These are phyloP conservation scores for Colletotrichum sp. DNA, from an alignment of 2,329 filamentous ascomycete species.

Conservation along the genomic window DNA sequence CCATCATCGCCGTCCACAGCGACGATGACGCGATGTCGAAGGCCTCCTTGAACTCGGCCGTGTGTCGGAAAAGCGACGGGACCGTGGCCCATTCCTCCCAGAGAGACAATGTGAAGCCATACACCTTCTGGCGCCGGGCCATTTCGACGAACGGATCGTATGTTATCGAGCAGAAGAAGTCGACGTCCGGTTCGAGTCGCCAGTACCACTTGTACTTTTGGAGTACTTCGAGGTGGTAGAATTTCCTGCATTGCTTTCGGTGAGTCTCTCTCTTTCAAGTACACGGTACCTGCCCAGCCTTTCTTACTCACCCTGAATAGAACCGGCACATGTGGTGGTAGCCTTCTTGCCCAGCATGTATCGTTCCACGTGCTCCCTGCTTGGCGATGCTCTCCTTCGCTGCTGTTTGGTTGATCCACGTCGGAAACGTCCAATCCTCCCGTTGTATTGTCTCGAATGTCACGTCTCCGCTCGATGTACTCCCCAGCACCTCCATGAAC, in stretches of 20 bases:
- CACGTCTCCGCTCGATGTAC: slow-evolving; percentile 37
- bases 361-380: slow-evolving; percentile 34
- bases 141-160: slow-evolving; percentile 53
- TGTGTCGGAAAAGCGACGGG: slow-evolving; percentile 44
- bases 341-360: slow-evolving; percentile 42
- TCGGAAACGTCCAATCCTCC: slow-evolving; percentile 45
- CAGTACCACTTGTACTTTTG: slow-evolving; percentile 51
- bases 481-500: slow-evolving; percentile 41
- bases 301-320: slow-evolving; percentile 43
- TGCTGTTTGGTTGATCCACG: slow-evolving; percentile 31
- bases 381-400: slow-evolving; percentile 35
- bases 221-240: slow-evolving; percentile 45
- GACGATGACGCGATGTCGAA: slow-evolving; percentile 35
- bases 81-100: slow-evolving; percentile 47
- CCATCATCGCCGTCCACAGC: slow-evolving; percentile 45
- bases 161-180: slow-evolving; percentile 49
- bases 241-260: slow-evolving; percentile 32
- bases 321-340: slow-evolving; percentile 48
- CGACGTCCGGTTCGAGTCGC: slow-evolving; percentile 48
- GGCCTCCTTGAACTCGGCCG: slow-evolving; percentile 43
- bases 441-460: slow-evolving; percentile 46
- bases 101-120: slow-evolving; percentile 48
- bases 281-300: not conserved
- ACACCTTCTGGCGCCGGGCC: slow-evolving; percentile 45
- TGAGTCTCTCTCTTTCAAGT: not conserved